A percentile compares a stretch with the other conserved stretches of the same genome.
Evolutionary conservation across 2,329 filamentous ascomycete species (phyloP).

Genomic region (Trichophaea hybrida): DNA sequence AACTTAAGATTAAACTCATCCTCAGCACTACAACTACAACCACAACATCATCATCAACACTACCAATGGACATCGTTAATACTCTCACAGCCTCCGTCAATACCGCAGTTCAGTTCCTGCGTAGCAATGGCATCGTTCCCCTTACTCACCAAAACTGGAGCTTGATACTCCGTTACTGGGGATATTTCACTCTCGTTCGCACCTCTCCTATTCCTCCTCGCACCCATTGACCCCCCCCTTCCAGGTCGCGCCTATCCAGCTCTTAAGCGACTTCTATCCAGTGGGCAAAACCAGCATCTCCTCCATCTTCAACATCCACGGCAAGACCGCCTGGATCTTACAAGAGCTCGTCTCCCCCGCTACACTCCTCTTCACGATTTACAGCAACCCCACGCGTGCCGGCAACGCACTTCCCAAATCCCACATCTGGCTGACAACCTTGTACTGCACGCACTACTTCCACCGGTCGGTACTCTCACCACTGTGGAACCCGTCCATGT

Average conservation of each 20-base stretch:
- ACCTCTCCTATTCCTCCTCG: neutral
- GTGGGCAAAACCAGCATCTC: conserved; percentile 79
- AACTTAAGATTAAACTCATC: neutral
- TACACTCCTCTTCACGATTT: conserved; percentile 23
- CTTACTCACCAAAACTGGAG: conserved; percentile 15
- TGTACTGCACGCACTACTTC: conserved; percentile 79
- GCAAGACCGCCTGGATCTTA: conserved; percentile 60
- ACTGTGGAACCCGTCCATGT: conserved; percentile 78
- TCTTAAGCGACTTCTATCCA: conserved; percentile 64
- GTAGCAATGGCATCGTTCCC: conserved; percentile 11
- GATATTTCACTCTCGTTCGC: conserved; percentile 16
- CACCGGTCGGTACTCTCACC: conserved; percentile 80
- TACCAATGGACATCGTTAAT: neutral
- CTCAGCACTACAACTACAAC: neutral
- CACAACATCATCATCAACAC: neutral
- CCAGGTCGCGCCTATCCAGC: conserved; percentile 61
- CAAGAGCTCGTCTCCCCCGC: conserved; percentile 51
- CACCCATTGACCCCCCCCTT: neutral
- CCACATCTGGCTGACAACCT: conserved; percentile 58
- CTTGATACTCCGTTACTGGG: conserved; percentile 14
- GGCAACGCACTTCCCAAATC: conserved; percentile 10
- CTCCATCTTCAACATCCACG: conserved; percentile 71
- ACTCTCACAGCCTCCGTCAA: neutral
- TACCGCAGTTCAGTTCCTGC: neutral
- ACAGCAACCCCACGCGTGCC: conserved; percentile 16